Conservation (phyloP, 495 filamentous ascomycete species). For the Friedmanniomyces endolithicus region DNA sequence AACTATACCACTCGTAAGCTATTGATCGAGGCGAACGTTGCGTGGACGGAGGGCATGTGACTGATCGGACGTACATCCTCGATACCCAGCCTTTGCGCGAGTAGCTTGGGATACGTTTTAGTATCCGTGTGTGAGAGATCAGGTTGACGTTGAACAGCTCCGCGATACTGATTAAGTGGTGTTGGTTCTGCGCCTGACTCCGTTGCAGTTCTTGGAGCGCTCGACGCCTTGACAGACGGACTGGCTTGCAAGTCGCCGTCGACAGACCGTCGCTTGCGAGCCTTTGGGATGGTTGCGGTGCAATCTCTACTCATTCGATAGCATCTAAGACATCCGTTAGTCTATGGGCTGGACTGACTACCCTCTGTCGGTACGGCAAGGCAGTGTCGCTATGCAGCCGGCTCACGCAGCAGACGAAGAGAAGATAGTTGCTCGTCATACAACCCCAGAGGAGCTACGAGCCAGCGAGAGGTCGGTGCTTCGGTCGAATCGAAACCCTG, state of each 20-base stretch:
- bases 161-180: not conserved
- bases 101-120: not conserved
- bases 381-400: too few species aligned
- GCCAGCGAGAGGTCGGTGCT: too few species aligned
- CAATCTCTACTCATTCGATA: slow-evolving; percentile 4
- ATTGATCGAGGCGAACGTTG: not conserved
- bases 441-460: too few species aligned
- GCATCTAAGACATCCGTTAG: slow-evolving; percentile 1
- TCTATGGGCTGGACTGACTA: too few species aligned
- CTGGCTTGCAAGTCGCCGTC: not conserved
- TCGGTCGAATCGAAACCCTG: too few species aligned
- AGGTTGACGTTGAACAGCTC: not conserved
- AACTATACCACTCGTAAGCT: not conserved
- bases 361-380: too few species aligned
- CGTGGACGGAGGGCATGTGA: not conserved
- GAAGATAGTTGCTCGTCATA: too few species aligned
- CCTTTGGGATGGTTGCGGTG: slow-evolving; percentile 2
- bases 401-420: too few species aligned
- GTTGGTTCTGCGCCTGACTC: not conserved
- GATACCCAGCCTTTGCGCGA: not conserved
- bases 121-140: not conserved
- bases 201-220: not conserved
- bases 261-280: slow-evolving; percentile 4
- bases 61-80: not conserved
- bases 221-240: not conserved